phyloP scores from a whole-genome alignment of 2,329 filamentous ascomycete genomes.

The Alternaria novae-zelandiae region DNA sequence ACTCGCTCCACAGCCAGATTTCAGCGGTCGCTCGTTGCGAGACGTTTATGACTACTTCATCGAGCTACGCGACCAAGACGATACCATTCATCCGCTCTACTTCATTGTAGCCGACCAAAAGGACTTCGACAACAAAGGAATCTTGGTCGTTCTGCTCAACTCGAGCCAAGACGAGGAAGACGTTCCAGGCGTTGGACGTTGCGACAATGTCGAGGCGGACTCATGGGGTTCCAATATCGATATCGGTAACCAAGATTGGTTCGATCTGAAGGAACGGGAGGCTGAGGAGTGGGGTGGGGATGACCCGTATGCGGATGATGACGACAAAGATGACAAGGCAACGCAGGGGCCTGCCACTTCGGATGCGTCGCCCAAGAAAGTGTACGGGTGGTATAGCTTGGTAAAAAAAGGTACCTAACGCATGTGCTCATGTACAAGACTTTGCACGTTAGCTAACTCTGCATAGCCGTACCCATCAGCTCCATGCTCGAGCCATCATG shows the following conservation, averaged over 20 bases:
- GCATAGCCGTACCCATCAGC: not conserved
- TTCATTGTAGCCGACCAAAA: constrained; percentile 6
- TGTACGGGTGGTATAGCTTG: constrained; percentile 2
- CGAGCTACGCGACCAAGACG: not conserved
- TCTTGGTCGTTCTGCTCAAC: constrained; percentile 1
- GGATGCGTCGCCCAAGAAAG: not conserved
- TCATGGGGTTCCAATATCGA: constrained; percentile 3
- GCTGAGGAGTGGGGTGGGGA: not conserved
- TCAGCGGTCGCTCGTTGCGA: constrained; percentile 2
- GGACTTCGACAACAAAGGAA: not conserved
- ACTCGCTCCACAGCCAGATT: not conserved
- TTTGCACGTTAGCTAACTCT: not conserved
- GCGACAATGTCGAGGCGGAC: not conserved
- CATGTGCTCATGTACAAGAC: not conserved
- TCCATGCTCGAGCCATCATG: not conserved
- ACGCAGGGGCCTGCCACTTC: not conserved
- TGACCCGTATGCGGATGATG: not conserved
- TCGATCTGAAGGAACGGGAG: constrained; percentile 1
- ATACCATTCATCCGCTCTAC: constrained; percentile 3
- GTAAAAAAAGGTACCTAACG: not conserved
- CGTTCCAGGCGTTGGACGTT: not conserved
- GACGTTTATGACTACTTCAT: constrained; percentile 5
- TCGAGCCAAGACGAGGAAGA: constrained; percentile 3
- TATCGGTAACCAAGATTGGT: constrained; percentile 4
- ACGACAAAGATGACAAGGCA: not conserved